phyloP scores from a whole-genome alignment of 805 yeast species.

The Kregervanrija delftensis region DNA sequence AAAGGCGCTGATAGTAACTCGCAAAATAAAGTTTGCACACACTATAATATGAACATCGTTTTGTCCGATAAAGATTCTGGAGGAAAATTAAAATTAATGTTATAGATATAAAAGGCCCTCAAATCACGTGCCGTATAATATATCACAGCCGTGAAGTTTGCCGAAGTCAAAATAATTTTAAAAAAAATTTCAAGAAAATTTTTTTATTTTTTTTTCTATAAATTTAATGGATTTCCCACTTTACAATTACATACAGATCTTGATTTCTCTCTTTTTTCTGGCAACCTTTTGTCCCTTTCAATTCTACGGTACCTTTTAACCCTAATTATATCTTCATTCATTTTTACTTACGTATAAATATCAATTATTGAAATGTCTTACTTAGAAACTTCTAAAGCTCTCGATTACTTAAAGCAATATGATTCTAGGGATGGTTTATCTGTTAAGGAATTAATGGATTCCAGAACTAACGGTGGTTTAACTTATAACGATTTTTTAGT shows the following conservation, averaged over 20 bases:
- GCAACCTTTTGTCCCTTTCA: conserved; percentile 19
- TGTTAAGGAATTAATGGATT: conserved; percentile 81
- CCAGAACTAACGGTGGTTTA: conserved; percentile 85
- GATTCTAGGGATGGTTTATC: conserved; percentile 77
- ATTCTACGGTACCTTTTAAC: conserved; percentile 1
- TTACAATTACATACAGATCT: neutral
- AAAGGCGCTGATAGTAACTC: too few species aligned
- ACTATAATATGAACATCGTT: too few species aligned
- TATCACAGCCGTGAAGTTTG: too few species aligned
- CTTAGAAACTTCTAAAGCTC: conserved; percentile 51
- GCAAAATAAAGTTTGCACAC: too few species aligned
- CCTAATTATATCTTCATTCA: neutral
- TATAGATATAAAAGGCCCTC: too few species aligned
- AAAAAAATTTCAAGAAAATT: conserved; percentile 2
- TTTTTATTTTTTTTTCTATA: conserved; percentile 5
- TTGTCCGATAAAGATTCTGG: too few species aligned
- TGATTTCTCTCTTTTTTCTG: conserved; percentile 14
- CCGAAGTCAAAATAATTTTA: neutral
- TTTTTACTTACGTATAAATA: too few species aligned
- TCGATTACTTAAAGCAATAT: conserved; percentile 61
- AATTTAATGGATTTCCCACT: conserved; percentile 2
- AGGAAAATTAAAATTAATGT: too few species aligned
- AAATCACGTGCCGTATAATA: too few species aligned
- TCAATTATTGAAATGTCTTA: conserved; percentile 6
- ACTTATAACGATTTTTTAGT: conserved; percentile 95